Base-by-base conservation (phyloP, 352 stramenopile genomes). In the Elongisporangium undulatum region DNA sequence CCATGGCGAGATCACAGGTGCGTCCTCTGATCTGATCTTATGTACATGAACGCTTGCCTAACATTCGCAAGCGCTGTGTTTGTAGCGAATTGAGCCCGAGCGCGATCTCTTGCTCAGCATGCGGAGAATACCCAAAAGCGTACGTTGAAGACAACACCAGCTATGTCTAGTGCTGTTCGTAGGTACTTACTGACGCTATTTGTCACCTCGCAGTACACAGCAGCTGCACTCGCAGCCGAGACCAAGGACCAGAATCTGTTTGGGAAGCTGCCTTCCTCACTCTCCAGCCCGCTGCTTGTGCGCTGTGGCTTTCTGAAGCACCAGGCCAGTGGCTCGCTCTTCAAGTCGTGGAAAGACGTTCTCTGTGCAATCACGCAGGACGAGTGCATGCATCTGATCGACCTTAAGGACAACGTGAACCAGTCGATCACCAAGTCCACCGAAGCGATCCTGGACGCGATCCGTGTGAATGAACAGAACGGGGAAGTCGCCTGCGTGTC, bases 61-160 rank as follows among this genome's bases (percentile, higher is more conserved):
- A 6, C 39, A 21, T 41, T 38, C 26, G 13, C 21, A 15, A 49
- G 13, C 2, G 12, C 51, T 58, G 50, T 62, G 23, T 20, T 15
- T 61, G 55, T 60, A 94, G 85, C 80, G 77, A 63, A 89, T 94
- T 54, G 72, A 94, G 17, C 78, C 82, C 8, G 82, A 91, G 50
- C 77, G 83, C 45, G 85, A 94, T 68, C 64, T 92, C n/a, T 29
- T 92, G 45, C 75, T 81, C 55, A 91, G 81, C 48, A 77, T 92
- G 29, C 77, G 82, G 51, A 77, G 81, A 72, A 91, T 94, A 81
- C 85, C 85, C 8, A 90, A 89, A 62, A 94, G 91, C 63, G 85
- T 90, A 77, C 60, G 75, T 75, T 6, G 8, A 13, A 17, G 39
- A 9, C 19, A 15, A 34, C 23, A 22, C 41, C 19, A 8, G 48